Conservation (phyloP, 768 basidiomycete species). For the Rhizopogon roseolus region DNA sequence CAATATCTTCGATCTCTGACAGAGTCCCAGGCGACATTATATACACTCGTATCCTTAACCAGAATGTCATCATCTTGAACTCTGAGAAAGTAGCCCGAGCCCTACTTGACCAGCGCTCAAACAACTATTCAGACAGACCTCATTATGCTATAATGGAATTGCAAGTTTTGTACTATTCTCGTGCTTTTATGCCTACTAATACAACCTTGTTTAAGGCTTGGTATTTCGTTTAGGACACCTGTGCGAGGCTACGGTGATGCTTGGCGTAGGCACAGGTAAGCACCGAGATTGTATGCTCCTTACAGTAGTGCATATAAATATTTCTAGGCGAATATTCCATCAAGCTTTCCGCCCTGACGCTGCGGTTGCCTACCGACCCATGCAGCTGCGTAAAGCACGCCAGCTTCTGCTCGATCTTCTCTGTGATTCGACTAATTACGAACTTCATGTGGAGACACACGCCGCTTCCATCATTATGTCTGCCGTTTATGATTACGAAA, state of each 20-base stretch:
- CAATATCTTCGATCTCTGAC: not conserved
- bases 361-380: constrained; percentile 5
- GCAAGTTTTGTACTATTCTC: constrained; percentile 16
- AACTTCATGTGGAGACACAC: constrained; percentile 22
- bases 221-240: constrained; percentile 34
- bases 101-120: constrained; percentile 37
- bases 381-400: constrained; percentile 27
- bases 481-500: constrained; percentile 31
- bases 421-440: constrained; percentile 20
- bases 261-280: constrained; percentile 25
- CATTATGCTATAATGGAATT: constrained; percentile 31
- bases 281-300: constrained; percentile 21
- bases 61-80: constrained; percentile 38
- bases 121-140: constrained; percentile 38
- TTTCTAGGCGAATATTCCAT: constrained; percentile 21
- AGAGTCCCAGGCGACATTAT: constrained; percentile 34
- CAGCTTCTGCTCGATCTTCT: constrained; percentile 28
- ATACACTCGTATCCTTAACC: constrained; percentile 34
- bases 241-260: constrained; percentile 30
- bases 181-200: not conserved
- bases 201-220: constrained; percentile 27
- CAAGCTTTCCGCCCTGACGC: constrained; percentile 12
- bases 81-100: constrained; percentile 32
- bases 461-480: constrained; percentile 32
- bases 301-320: constrained; percentile 32